Evolutionary conservation across 768 basidiomycete species (phyloP), one percentile per base, ranked within the genome.

Genomic region (Pleurotus tuoliensis): DNA sequence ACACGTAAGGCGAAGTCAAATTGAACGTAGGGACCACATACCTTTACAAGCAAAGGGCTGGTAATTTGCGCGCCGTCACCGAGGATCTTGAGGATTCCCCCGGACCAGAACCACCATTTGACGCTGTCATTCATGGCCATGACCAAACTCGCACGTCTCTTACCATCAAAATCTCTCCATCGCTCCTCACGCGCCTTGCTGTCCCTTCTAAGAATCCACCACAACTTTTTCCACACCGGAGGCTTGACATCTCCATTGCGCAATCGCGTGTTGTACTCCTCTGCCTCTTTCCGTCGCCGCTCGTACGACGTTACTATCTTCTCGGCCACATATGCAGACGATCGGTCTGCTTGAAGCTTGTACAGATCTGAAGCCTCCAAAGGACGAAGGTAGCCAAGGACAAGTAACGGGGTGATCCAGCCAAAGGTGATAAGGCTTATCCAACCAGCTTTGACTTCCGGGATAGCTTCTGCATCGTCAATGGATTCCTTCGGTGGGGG

Each of bases 281-380:
- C 76, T 1, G 89, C 90, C 40, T 73, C 75, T 57, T 71, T 71
- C 25, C 72, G 68, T 2, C 90, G 78, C 13, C 74, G 68, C 18
- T 85, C 81, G 64, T 88, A 94, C 0, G 88, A 88, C 3, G 68
- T 69, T 16, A 80, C 74, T 40, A 96, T 88, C 37, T 76, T 72
- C 1, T 81, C 72, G 2, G 89, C 87, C 39, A 93, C 82, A 13
- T 71, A 63, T 1, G 74, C 78, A 0, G 92, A 80, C 1, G 81
- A 75, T 22, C 84, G 81, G 18, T 80, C 67, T 38, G 84, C 80
- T 57, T 84, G 84, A 22, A 94, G 82, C 68, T 83, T 88, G 77
- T 87, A 94, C 3, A 95, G 75, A 69, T 95, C 93, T 0, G 87
- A 71, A 0, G 86, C 84, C 64, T 93, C 88, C 2, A 96, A 77